These are phyloP conservation scores for Sporisorium graminicola DNA, from an alignment of 1,284 basidiomycete genomes.

Conservation along the genomic window DNA sequence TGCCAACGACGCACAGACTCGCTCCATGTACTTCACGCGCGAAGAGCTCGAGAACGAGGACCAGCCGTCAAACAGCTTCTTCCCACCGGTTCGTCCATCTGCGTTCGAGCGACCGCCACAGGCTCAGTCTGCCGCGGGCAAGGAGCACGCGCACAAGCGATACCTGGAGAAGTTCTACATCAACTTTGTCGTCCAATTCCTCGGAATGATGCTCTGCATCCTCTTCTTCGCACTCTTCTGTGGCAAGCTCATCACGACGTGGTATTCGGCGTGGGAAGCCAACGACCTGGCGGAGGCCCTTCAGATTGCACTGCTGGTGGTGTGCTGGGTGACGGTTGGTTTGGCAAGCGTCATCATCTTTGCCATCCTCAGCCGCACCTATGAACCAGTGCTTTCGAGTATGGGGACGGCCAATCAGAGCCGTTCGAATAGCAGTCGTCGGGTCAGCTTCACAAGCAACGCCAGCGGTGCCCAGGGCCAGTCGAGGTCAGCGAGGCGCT, in stretches of 20 bases:
- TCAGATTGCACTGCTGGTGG: constrained; percentile 20
- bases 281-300: constrained; percentile 14
- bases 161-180: constrained; percentile 41
- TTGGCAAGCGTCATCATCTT: constrained; percentile 33
- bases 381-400: constrained; percentile 36
- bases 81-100: constrained; percentile 33
- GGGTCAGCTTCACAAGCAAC: constrained; percentile 8
- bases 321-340: constrained; percentile 26
- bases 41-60: constrained; percentile 31
- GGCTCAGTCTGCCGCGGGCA: constrained; percentile 6
- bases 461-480: neutral
- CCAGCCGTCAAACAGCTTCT: constrained; percentile 29
- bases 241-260: constrained; percentile 28
- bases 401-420: constrained; percentile 7
- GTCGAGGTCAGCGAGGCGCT: constrained; percentile 1
- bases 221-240: constrained; percentile 30
- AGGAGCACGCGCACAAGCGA: constrained; percentile 26
- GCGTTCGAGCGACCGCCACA: constrained; percentile 22
- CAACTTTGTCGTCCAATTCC: constrained; percentile 34
- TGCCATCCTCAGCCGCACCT: constrained; percentile 36
- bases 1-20: constrained; percentile 8
- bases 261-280: constrained; percentile 39
- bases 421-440: constrained; percentile 10
- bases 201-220: constrained; percentile 22
- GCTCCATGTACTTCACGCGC: constrained; percentile 31